A percentile compares a stretch with the other conserved stretches of the same genome.
phyloP scores from a whole-genome alignment of 139 green algal species.

The Coelastrella sp. region DNA sequence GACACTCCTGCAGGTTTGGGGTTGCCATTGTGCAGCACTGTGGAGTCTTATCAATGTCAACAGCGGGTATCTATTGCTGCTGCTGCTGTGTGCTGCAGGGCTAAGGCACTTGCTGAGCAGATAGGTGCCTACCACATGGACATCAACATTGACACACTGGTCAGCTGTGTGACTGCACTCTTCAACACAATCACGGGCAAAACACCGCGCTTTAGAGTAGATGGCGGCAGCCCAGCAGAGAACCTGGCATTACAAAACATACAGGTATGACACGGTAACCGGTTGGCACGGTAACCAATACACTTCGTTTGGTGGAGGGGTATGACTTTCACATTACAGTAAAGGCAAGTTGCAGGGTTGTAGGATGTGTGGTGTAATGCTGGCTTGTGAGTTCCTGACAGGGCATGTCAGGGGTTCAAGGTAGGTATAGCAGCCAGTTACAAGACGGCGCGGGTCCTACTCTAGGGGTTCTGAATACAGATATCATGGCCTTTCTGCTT shows the following conservation, averaged over 20 bases:
- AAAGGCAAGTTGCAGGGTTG: too few species aligned
- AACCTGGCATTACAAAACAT: constrained; percentile 98
- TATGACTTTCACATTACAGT: neutral
- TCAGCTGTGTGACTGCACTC: constrained; percentile 70
- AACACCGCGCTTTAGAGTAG: constrained; percentile 80
- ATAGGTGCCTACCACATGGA: constrained; percentile 91
- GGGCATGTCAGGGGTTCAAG: too few species aligned
- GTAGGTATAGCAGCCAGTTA: too few species aligned
- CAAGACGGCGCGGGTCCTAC: too few species aligned
- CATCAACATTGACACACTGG: constrained; percentile 83
- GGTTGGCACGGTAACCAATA: neutral
- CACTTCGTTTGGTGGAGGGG: too few species aligned
- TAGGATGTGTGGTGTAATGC: too few species aligned
- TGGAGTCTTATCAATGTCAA: neutral
- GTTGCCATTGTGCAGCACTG: too few species aligned
- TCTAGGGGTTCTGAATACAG: too few species aligned
- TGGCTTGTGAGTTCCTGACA: too few species aligned
- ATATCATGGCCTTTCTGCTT: too few species aligned
- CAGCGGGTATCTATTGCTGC: neutral
- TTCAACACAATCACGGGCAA: constrained; percentile 86
- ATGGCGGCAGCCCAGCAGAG: constrained; percentile 89
- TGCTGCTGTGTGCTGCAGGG: constrained; percentile 40
- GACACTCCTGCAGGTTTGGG: too few species aligned
- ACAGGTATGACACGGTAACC: constrained; percentile 52
- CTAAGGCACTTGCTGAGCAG: constrained; percentile 67